Conservation (phyloP, 2,329 filamentous ascomycete species). For the Rhinocladiella similis region DNA sequence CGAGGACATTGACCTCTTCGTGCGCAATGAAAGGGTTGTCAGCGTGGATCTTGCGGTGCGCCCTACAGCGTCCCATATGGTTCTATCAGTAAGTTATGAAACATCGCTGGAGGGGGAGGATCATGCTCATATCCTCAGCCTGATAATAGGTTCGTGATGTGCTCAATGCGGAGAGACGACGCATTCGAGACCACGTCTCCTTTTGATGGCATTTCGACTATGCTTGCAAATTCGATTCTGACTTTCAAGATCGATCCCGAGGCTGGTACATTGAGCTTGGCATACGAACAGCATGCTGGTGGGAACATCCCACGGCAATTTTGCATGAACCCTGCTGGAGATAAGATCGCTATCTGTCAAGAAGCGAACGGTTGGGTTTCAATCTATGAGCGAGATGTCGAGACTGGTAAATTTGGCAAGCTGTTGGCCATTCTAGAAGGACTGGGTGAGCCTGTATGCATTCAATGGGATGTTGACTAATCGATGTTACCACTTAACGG, state of each 20-base stretch:
- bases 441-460: background rate
- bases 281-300: background rate
- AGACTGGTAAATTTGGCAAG: background rate
- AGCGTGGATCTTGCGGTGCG: too few species aligned
- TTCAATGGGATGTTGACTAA: background rate
- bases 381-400: background rate
- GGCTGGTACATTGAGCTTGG: background rate
- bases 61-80: too few species aligned
- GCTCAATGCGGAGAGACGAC: background rate
- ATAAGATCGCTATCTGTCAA: background rate
- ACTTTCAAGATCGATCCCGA: background rate
- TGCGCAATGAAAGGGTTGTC: background rate
- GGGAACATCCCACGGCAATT: background rate
- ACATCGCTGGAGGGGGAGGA: too few species aligned
- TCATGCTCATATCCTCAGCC: too few species aligned
- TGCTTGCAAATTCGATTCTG: background rate
- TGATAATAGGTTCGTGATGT: background rate
- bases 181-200: background rate
- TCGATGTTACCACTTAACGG: too few species aligned
- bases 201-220: background rate
- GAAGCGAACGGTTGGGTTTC: constrained; percentile 1
- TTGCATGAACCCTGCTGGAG: background rate
- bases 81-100: too few species aligned
- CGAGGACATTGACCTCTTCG: background rate
- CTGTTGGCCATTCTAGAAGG: background rate